These are phyloP conservation scores for Rhizopus arrhizus DNA, from an alignment of 371 early-diverging fungal genomes.

Conservation along the genomic window DNA sequence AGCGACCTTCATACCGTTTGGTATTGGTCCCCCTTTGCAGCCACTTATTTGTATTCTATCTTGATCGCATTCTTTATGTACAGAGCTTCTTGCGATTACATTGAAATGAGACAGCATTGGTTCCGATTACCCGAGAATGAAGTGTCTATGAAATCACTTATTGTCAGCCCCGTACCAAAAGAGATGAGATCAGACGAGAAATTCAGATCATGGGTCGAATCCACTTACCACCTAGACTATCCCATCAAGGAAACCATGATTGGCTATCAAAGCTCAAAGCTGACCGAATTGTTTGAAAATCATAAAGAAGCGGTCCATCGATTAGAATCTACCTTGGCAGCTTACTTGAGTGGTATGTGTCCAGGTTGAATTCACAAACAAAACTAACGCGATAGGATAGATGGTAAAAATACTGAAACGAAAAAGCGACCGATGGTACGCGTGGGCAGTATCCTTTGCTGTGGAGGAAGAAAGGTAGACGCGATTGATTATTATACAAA, in stretches of 20 bases:
- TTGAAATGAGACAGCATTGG: slow-evolving; percentile 59
- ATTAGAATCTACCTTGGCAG: slow-evolving; percentile 70
- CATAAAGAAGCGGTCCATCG: slow-evolving; percentile 69
- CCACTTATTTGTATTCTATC: slow-evolving; percentile 63
- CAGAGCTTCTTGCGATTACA: slow-evolving; percentile 63
- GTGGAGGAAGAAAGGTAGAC: slow-evolving; percentile 71
- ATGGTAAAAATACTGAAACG: slow-evolving; percentile 52
- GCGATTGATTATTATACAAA: slow-evolving; percentile 76
- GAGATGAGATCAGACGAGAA: slow-evolving; percentile 58
- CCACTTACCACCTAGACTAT: slow-evolving; percentile 38
- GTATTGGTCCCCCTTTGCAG: slow-evolving; percentile 69
- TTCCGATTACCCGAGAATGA: slow-evolving; percentile 63
- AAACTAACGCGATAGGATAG: slow-evolving; percentile 16
- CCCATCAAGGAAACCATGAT: slow-evolving; percentile 67
- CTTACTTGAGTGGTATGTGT: slow-evolving; percentile 56
- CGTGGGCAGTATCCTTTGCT: slow-evolving; percentile 38
- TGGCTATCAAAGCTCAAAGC: slow-evolving; percentile 69
- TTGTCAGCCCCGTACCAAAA: slow-evolving; percentile 71
- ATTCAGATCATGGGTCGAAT: slow-evolving; percentile 57
- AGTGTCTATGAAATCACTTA: slow-evolving; percentile 63
- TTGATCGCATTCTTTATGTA: slow-evolving; percentile 57
- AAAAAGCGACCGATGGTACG: slow-evolving; percentile 58
- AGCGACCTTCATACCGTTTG: slow-evolving; percentile 37
- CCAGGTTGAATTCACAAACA: background rate
- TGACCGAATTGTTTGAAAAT: slow-evolving; percentile 68